A percentile compares a stretch with the other conserved stretches of the same genome.
These are phyloP conservation scores for Nevesoporus exiguus DNA, from an alignment of 768 basidiomycete genomes.

Conservation along the genomic window DNA sequence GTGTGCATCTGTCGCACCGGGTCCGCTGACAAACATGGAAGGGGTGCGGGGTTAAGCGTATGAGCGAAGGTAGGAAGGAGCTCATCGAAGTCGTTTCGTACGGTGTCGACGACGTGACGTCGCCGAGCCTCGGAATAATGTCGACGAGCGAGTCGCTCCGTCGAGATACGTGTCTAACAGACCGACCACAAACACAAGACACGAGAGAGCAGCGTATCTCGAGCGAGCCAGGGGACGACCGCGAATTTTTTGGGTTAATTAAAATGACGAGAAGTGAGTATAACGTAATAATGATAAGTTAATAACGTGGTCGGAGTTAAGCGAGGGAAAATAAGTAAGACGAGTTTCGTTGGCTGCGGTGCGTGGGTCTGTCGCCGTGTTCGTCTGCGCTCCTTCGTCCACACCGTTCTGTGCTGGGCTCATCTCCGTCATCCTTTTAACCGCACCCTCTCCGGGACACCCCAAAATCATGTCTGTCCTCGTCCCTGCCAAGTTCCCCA, in stretches of 20 bases:
- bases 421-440: constrained; percentile 29
- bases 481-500: constrained; percentile 29
- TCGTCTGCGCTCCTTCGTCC: constrained; percentile 8
- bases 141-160: no score
- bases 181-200: not conserved
- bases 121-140: not conserved
- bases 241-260: not conserved
- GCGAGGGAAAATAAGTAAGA: constrained; percentile 25
- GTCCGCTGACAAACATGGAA: not conserved
- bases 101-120: constrained; percentile 2
- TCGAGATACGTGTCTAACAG: no score
- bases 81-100: not conserved
- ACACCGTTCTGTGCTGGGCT: constrained; percentile 12
- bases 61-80: not conserved
- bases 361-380: constrained; percentile 15
- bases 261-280: not conserved
- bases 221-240: no score
- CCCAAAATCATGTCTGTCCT: constrained; percentile 30
- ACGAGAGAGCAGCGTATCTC: no score
- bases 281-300: constrained; percentile 19
- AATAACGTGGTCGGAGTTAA: constrained; percentile 21
- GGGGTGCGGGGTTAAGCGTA: constrained; percentile 11
- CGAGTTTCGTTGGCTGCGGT: constrained; percentile 12
- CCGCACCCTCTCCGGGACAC: not conserved
- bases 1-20: not conserved